Evolutionary conservation across 2,329 filamentous ascomycete species (phyloP).

Genomic region (Ceratocystis cacaofunesta): DNA sequence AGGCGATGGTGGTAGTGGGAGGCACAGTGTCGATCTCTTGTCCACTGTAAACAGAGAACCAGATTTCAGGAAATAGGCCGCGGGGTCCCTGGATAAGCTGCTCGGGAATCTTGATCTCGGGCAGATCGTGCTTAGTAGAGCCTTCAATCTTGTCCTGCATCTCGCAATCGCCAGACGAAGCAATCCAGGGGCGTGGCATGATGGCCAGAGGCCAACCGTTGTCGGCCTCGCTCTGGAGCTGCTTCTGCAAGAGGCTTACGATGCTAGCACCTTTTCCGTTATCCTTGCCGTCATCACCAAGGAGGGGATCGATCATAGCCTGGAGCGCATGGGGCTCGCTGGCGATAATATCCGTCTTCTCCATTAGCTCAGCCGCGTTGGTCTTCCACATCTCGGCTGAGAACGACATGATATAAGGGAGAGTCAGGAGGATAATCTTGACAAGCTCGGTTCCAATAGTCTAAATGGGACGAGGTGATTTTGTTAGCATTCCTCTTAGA

Average conservation of each 20-base stretch:
- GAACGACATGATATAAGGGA: constrained; percentile 75
- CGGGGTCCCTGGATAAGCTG: constrained; percentile 59
- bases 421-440: constrained; percentile 88
- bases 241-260: constrained; percentile 69
- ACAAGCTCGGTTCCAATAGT: constrained; percentile 72
- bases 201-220: constrained; percentile 61
- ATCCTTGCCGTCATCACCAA: constrained; percentile 46
- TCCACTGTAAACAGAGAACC: constrained; percentile 78
- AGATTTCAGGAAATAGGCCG: constrained; percentile 79
- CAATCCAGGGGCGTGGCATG: constrained; percentile 52
- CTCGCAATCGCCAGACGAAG: constrained; percentile 45
- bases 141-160: constrained; percentile 43
- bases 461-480: constrained; percentile 24
- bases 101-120: constrained; percentile 58
- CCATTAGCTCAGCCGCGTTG: constrained; percentile 64
- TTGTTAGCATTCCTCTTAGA: neutral
- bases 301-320: constrained; percentile 64
- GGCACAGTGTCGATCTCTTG: constrained; percentile 87
- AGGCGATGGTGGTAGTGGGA: constrained; percentile 56
- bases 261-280: constrained; percentile 51
- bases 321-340: constrained; percentile 77
- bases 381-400: constrained; percentile 54
- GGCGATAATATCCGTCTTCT: constrained; percentile 90
- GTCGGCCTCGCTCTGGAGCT: constrained; percentile 62
- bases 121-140: constrained; percentile 61